A percentile compares a stretch with the other conserved stretches of the same genome.
phyloP scores from a whole-genome alignment of 208 protist species.

The Trypanosoma grayi region DNA sequence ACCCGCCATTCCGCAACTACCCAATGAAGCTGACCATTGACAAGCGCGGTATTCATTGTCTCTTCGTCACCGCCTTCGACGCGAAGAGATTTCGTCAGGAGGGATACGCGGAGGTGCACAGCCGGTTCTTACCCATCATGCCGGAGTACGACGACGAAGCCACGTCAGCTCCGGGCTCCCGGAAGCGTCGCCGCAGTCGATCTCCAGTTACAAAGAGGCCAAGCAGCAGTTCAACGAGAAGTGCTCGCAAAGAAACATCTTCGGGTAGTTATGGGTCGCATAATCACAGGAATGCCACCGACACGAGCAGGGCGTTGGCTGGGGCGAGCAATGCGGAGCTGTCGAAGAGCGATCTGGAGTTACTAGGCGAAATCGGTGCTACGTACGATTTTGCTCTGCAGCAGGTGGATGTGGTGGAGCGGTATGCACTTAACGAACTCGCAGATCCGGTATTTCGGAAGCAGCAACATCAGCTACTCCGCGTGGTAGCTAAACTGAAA shows the following conservation, averaged over 20 bases:
- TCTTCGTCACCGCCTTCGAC: constrained; percentile 22
- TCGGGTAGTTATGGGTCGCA: neutral
- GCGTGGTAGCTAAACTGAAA: constrained; percentile 21
- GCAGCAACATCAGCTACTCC: constrained; percentile 15
- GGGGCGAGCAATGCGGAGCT: neutral
- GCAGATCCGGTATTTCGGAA: constrained; percentile 13
- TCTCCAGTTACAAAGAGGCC: constrained; percentile 8
- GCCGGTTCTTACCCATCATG: constrained; percentile 19
- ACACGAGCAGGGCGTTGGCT: neutral
- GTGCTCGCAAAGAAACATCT: neutral
- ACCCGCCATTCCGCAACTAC: constrained; percentile 28
- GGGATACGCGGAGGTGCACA: constrained; percentile 17
- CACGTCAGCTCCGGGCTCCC: neutral
- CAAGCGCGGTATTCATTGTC: constrained; percentile 23
- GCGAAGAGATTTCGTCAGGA: constrained; percentile 27
- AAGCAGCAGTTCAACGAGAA: neutral
- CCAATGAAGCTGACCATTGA: constrained; percentile 27
- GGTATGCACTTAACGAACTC: constrained; percentile 23
- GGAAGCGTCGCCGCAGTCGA: constrained; percentile 21
- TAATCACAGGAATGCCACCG: neutral
- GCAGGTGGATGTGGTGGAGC: constrained; percentile 25
- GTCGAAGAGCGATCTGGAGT: constrained; percentile 12
- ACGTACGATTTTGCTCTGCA: constrained; percentile 25
- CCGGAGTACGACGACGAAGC: constrained; percentile 11
- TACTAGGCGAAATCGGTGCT: constrained; percentile 23